Evolutionary conservation across 768 basidiomycete species (phyloP).

Genomic region (Suillus subalutaceus): DNA sequence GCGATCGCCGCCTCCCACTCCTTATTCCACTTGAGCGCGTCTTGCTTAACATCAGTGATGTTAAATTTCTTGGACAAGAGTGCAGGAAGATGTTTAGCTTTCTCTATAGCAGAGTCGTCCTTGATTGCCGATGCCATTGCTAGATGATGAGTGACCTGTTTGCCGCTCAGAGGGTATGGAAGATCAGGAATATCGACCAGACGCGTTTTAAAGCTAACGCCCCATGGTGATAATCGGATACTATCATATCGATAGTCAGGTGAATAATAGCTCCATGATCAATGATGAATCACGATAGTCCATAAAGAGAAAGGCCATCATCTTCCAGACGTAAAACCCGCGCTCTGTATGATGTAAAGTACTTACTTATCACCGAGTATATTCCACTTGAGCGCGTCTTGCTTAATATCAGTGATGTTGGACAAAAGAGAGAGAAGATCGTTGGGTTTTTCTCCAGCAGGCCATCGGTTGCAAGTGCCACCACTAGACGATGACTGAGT

Average conservation of each 20-base stretch:
- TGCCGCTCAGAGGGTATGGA: background rate
- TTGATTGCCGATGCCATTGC: background rate
- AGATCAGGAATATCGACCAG: background rate
- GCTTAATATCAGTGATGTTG: slow-evolving; percentile 7
- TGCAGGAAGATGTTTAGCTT: background rate
- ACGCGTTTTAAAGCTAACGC: background rate
- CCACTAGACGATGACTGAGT: background rate
- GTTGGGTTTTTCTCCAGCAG: background rate
- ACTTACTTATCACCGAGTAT: slow-evolving; percentile 6
- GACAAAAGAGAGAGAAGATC: background rate
- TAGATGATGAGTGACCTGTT: background rate
- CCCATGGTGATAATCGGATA: background rate
- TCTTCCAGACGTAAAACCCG: background rate
- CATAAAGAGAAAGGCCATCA: background rate
- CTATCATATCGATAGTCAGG: background rate
- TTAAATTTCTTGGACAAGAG: slow-evolving; percentile 8
- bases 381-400: slow-evolving; percentile 20
- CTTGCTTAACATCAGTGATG: slow-evolving; percentile 13
- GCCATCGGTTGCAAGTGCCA: background rate
- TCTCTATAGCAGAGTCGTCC: background rate
- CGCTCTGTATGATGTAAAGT: background rate
- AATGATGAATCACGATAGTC: background rate
- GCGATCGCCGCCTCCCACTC: slow-evolving; percentile 23
- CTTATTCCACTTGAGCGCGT: slow-evolving; percentile 22
- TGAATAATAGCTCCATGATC: background rate